Conservation (phyloP, 495 filamentous ascomycete species). For the Aspergillus carlsbadensis region DNA sequence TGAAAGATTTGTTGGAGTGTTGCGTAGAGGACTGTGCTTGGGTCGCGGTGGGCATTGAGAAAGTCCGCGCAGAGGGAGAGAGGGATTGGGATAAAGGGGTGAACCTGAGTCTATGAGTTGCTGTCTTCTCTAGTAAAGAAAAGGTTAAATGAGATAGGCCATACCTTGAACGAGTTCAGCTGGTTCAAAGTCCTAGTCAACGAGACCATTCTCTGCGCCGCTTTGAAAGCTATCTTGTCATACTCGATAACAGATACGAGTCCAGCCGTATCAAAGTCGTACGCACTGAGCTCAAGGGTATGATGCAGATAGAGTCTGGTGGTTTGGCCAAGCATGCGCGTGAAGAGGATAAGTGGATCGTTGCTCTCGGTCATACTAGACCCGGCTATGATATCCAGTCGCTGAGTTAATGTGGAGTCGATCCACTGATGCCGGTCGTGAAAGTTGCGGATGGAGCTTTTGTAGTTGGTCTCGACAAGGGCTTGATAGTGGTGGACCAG, state of each 20-base stretch:
- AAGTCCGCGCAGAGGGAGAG: neutral
- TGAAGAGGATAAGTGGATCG: neutral
- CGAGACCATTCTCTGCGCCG: neutral
- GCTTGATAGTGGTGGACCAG: constrained; percentile 38
- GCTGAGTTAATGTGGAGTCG: constrained; percentile 31
- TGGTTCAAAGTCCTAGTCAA: neutral
- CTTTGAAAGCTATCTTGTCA: neutral
- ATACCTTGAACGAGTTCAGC: neutral
- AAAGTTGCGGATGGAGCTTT: constrained; percentile 27
- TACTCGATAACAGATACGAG: neutral
- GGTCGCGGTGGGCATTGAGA: neutral
- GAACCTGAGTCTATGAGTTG: neutral
- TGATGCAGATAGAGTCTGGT: neutral
- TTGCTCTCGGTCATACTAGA: neutral
- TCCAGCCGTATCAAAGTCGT: neutral
- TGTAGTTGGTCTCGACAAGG: constrained; percentile 14
- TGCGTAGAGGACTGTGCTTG: neutral
- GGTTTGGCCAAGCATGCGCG: neutral
- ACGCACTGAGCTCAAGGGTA: neutral
- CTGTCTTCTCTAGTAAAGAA: no score
- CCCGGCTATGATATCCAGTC: constrained; percentile 18
- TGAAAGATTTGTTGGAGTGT: neutral
- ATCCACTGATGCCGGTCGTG: constrained; percentile 47
- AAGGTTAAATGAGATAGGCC: neutral
- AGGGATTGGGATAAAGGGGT: neutral